Percentiles rank a stretch among this genome's conserved stretches.
Evolutionary conservation across 768 basidiomycete genomes (phyloP).

Genomic region (Lactarius hatsudake): DNA sequence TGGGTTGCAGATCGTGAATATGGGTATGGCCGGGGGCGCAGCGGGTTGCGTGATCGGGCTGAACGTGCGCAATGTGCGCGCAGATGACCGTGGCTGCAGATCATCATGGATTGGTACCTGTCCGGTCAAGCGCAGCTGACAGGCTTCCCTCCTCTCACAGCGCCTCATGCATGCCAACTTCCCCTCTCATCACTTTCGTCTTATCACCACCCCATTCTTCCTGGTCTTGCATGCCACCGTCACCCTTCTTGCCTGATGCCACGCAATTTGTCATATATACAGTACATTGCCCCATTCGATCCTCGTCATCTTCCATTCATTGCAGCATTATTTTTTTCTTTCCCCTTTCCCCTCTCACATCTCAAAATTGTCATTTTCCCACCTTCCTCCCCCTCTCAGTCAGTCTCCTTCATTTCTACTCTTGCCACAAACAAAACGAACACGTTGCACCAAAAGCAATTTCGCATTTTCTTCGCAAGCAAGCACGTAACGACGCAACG

Average conservation of each 20-base stretch:
- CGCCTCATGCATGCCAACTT: not conserved
- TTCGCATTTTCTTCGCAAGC: constrained; percentile 9
- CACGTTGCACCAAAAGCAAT: constrained; percentile 13
- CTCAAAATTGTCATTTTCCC: not conserved
- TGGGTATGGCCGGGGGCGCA: constrained; percentile 26
- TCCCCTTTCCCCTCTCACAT: not conserved
- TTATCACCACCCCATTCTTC: not conserved
- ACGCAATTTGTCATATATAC: constrained; percentile 14
- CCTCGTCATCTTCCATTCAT: constrained; percentile 15
- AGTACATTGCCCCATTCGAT: constrained; percentile 5
- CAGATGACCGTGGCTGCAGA: not conserved
- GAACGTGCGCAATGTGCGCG: constrained; percentile 2
- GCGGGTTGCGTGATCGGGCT: constrained; percentile 24
- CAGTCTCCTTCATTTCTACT: constrained; percentile 1
- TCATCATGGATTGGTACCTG: not conserved
- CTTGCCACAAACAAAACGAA: constrained; percentile 3
- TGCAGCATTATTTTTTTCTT: not conserved
- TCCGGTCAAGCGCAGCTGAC: not conserved
- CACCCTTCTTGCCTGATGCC: constrained; percentile 3
- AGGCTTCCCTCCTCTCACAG: not conserved
- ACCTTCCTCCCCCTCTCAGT: constrained; percentile 1
- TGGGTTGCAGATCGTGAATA: constrained; percentile 19
- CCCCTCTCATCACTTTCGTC: not conserved
- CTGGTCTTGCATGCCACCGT: constrained; percentile 10
- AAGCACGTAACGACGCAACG: constrained; percentile 7